These are phyloP conservation scores for Nicotiana obtusifolia DNA, from an alignment of 257 asterid species.

Conservation along the genomic window DNA sequence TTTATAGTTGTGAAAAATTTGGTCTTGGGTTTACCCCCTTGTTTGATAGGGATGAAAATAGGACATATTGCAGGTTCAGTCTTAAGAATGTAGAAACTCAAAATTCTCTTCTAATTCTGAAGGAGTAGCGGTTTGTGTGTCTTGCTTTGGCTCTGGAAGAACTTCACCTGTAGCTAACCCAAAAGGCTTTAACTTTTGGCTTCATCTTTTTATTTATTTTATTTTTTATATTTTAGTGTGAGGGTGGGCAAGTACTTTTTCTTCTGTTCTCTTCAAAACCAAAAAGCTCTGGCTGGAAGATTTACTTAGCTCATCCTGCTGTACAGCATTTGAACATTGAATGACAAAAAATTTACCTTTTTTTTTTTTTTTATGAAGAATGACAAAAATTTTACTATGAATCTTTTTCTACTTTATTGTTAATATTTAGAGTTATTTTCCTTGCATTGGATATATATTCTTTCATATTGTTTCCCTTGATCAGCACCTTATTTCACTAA, in stretches of 20 bases:
- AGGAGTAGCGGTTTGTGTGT: background rate
- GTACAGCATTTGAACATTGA: background rate
- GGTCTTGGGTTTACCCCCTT: background rate
- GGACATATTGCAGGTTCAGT: background rate
- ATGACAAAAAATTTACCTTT: background rate
- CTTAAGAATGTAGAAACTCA: background rate
- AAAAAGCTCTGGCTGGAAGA: background rate
- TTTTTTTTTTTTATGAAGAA: background rate
- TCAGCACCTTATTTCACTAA: background rate
- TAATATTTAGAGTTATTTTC: background rate
- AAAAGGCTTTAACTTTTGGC: background rate
- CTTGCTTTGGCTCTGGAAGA: background rate
- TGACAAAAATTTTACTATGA: background rate
- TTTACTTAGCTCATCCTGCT: background rate
- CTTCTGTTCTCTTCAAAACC: background rate
- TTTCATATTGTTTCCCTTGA: background rate
- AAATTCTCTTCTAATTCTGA: background rate
- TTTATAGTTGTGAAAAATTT: background rate
- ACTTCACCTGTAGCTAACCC: background rate
- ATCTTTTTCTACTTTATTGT: background rate
- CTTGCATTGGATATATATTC: background rate
- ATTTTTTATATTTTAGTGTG: background rate
- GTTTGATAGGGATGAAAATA: background rate
- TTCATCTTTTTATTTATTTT: background rate
- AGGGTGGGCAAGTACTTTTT: background rate